Percentiles rank a stretch among this genome's conserved stretches.
phyloP scores from a whole-genome alignment of 352 stramenopile species.

The Thalassiosira mediterranea region DNA sequence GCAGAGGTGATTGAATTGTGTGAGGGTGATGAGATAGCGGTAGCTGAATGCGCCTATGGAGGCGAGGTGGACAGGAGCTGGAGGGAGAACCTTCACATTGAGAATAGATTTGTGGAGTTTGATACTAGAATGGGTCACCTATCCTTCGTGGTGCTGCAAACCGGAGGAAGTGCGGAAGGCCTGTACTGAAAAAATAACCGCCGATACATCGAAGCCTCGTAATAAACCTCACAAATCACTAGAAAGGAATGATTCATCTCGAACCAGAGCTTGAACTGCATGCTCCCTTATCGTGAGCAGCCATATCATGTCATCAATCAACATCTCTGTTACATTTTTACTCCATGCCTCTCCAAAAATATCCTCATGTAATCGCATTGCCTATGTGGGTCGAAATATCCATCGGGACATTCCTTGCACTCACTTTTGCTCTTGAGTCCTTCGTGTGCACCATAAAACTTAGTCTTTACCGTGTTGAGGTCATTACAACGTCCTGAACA shows the following conservation, averaged over 20 bases:
- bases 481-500: constrained; percentile 37
- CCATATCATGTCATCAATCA: no score
- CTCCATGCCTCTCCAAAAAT: background rate
- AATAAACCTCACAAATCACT: no score
- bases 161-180: no score
- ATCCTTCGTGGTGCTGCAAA: constrained; percentile 46
- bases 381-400: constrained; percentile 26
- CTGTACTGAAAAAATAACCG: no score
- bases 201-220: no score
- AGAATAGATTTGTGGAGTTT: constrained; percentile 38
- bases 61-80: no score
- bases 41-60: constrained; percentile 44
- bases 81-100: constrained; percentile 39
- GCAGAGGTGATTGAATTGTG: constrained; percentile 45
- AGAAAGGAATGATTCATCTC: no score
- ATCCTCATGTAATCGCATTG: constrained; percentile 17
- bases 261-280: no score
- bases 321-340: no score
- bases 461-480: constrained; percentile 29
- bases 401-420: constrained; percentile 24
- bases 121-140: constrained; percentile 49
- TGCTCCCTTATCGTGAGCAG: no score
- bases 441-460: constrained; percentile 32
- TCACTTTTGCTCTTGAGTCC: constrained; percentile 21
- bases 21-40: constrained; percentile 43